Conservation (phyloP, 139 green algal genomes). For the Dunaliella primolecta region DNA sequence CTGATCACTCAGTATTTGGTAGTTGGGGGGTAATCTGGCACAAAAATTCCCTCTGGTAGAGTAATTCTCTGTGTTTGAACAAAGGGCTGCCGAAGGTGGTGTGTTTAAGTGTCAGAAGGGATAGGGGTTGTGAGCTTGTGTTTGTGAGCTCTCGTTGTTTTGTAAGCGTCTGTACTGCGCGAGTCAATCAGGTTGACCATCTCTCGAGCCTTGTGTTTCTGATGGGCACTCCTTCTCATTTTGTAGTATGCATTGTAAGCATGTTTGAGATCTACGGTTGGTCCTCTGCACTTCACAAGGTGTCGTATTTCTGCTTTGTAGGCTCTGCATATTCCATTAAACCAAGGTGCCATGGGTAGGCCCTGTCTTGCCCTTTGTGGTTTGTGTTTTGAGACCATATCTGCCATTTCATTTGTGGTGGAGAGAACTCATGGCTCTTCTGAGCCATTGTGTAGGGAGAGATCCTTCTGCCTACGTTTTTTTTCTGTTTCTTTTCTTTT, state of each 20-base stretch:
- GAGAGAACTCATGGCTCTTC: too few species aligned
- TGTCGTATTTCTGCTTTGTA: not conserved
- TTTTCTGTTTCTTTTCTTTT: too few species aligned
- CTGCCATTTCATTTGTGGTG: too few species aligned
- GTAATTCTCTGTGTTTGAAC: too few species aligned
- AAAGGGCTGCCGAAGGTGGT: not conserved
- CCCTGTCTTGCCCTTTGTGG: not conserved
- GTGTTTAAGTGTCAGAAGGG: not conserved
- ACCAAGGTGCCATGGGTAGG: not conserved
- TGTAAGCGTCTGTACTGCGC: not conserved
- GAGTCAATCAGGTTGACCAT: not conserved
- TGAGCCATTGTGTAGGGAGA: too few species aligned
- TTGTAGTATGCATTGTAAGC: not conserved
- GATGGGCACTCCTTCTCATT: not conserved
- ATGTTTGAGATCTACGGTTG: not conserved
- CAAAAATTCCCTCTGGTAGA: too few species aligned
- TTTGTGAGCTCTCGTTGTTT: not conserved
- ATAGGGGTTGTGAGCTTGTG: not conserved
- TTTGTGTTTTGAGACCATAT: not conserved
- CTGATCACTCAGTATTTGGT: not conserved
- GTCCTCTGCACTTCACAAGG: not conserved
- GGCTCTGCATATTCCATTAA: not conserved
- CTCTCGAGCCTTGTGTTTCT: not conserved
- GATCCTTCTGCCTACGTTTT: too few species aligned
- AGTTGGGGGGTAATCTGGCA: too few species aligned